Conservation (phyloP, 148 eudicot genomes). For the Salicornia ramosissima region DNA sequence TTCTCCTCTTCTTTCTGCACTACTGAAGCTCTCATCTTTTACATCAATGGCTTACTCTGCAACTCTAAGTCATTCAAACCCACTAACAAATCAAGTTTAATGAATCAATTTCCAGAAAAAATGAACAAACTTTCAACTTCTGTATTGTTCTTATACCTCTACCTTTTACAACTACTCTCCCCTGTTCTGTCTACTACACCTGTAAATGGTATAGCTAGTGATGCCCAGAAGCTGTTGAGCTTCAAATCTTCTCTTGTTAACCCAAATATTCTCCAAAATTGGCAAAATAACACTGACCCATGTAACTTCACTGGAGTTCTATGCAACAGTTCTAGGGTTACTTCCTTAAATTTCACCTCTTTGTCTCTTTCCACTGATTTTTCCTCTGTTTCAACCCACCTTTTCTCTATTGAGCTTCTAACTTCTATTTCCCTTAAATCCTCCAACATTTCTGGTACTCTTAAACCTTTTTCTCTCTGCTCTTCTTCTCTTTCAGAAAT, state of each 20-base stretch:
- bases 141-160: slow-evolving; percentile 9
- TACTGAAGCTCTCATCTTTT: slow-evolving; percentile 13
- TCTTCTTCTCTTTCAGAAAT: slow-evolving; percentile 33
- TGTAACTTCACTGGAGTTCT: slow-evolving; percentile 66
- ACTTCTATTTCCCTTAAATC: slow-evolving; percentile 36
- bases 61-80: slow-evolving; percentile 11
- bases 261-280: slow-evolving; percentile 44
- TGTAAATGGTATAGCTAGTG: slow-evolving; percentile 11
- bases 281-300: slow-evolving; percentile 40
- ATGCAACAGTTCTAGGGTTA: slow-evolving; percentile 47
- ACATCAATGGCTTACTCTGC: slow-evolving; percentile 23
- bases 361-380: slow-evolving; percentile 41
- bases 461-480: slow-evolving; percentile 28
- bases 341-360: slow-evolving; percentile 44
- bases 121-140: slow-evolving; percentile 19
- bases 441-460: slow-evolving; percentile 51
- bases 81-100: neutral
- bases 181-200: slow-evolving; percentile 11
- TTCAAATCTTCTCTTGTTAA: slow-evolving; percentile 64
- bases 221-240: slow-evolving; percentile 46
- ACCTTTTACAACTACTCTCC: slow-evolving; percentile 4
- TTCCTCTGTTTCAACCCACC: slow-evolving; percentile 27
- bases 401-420: slow-evolving; percentile 39
- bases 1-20: neutral
- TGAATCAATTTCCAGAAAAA: slow-evolving; percentile 6